Conservation (phyloP, 495 filamentous ascomycete genomes). For the Talaromyces proteolyticus region DNA sequence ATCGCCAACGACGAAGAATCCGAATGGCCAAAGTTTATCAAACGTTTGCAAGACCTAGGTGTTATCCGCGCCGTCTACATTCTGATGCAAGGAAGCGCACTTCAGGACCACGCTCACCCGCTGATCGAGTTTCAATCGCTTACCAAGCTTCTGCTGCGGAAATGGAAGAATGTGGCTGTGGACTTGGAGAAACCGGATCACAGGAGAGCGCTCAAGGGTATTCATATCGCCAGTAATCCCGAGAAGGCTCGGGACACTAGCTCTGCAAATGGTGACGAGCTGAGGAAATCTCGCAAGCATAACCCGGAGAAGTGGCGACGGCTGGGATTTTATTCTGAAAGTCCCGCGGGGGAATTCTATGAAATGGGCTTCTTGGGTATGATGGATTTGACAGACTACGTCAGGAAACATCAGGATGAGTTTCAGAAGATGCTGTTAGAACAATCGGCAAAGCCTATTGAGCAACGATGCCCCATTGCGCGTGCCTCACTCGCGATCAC, state of each 20-base stretch:
- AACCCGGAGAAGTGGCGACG: slow-evolving; percentile 93
- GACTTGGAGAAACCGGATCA: slow-evolving; percentile 87
- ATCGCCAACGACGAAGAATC: slow-evolving; percentile 69
- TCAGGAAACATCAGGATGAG: slow-evolving; percentile 80
- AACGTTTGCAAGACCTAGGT: slow-evolving; percentile 84
- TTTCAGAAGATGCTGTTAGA: slow-evolving; percentile 91
- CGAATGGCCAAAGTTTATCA: slow-evolving; percentile 96
- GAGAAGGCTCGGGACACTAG: slow-evolving; percentile 38
- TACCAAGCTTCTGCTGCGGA: slow-evolving; percentile 83
- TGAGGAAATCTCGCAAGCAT: slow-evolving; percentile 56
- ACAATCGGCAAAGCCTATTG: slow-evolving; percentile 66
- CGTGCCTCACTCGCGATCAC: slow-evolving; percentile 84
- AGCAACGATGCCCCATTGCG: slow-evolving; percentile 82
- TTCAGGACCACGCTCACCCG: slow-evolving; percentile 92
- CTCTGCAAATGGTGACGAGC: slow-evolving; percentile 26
- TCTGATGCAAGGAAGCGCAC: slow-evolving; percentile 86
- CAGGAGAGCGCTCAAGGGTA: slow-evolving; percentile 73
- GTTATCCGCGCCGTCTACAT: slow-evolving; percentile 87
- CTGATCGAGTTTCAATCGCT: slow-evolving; percentile 89
- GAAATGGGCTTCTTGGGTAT: slow-evolving; percentile 85
- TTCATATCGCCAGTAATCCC: slow-evolving; percentile 78
- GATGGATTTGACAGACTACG: slow-evolving; percentile 96
- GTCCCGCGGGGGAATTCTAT: slow-evolving; percentile 78
- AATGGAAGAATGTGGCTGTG: slow-evolving; percentile 82
- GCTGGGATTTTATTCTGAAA: slow-evolving; percentile 88